phyloP scores from a whole-genome alignment of 148 eudicot species.

The Rhododendron griersonianum region DNA sequence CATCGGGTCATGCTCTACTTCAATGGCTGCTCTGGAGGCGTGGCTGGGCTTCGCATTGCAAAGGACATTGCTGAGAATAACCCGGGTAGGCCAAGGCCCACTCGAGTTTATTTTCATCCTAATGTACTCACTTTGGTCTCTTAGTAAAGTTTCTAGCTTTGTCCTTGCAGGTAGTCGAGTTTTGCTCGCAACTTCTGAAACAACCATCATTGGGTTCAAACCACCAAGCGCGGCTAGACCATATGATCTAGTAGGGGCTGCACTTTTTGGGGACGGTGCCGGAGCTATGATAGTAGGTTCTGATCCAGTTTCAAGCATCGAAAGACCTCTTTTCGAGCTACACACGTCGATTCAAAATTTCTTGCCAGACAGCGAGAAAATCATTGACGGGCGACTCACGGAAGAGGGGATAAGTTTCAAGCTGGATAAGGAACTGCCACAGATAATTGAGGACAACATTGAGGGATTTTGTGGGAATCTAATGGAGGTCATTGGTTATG shows the following conservation, averaged over 20 bases:
- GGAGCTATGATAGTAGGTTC: constrained; percentile 87
- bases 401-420: constrained; percentile 93
- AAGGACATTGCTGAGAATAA: constrained; percentile 95
- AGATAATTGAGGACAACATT: constrained; percentile 82
- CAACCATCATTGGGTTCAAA: constrained; percentile 81
- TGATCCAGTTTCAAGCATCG: constrained; percentile 32
- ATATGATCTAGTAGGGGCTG: constrained; percentile 84
- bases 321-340: constrained; percentile 74
- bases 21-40: constrained; percentile 91
- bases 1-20: constrained; percentile 78
- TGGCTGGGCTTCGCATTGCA: constrained; percentile 85
- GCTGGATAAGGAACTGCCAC: constrained; percentile 71
- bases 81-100: constrained; percentile 41
- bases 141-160: not conserved
- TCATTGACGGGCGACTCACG: constrained; percentile 85
- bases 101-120: not conserved
- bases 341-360: constrained; percentile 78
- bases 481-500: constrained; percentile 35
- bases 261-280: constrained; percentile 95
- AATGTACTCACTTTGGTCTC: not conserved
- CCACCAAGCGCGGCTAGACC: constrained; percentile 81
- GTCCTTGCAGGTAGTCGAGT: constrained; percentile 43
- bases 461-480: constrained; percentile 57
- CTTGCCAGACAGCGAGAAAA: constrained; percentile 76
- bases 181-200: constrained; percentile 78